These are phyloP conservation scores for Mucor plumbeus DNA, from an alignment of 371 early-diverging fungal species.

Conservation along the genomic window DNA sequence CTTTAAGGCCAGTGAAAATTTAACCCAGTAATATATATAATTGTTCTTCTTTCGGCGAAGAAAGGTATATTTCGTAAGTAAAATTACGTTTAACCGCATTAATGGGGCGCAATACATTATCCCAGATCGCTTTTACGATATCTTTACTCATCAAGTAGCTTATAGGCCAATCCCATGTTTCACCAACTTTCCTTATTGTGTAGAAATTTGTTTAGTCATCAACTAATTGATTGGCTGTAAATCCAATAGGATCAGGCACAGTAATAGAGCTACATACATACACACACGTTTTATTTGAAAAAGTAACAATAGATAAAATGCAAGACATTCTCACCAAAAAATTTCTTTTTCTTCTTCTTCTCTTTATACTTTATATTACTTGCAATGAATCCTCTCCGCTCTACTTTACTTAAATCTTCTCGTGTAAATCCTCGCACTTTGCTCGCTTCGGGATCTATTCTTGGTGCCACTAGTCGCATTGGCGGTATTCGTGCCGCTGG, in stretches of 20 bases:
- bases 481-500: conserved; percentile 17
- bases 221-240: not conserved
- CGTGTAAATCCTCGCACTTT: conserved; percentile 14
- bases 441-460: conserved; percentile 15
- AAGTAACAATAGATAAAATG: not conserved
- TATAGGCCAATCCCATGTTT: not conserved
- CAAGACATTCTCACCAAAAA: not conserved
- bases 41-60: too few relatives aligned
- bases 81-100: too few relatives aligned
- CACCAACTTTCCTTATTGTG: not conserved
- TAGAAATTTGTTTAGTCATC: not conserved
- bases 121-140: too few relatives aligned
- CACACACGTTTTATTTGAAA: not conserved
- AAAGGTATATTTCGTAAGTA: too few relatives aligned
- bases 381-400: conserved; percentile 20
- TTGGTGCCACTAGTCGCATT: conserved; percentile 18
- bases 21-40: too few relatives aligned
- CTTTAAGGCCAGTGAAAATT: too few relatives aligned
- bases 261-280: not conserved
- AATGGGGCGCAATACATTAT: too few relatives aligned
- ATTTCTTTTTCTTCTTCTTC: conserved; percentile 5
- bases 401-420: conserved; percentile 10
- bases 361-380: not conserved
- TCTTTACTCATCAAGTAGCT: not conserved
- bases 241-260: not conserved